Percentiles rank a stretch among this genome's conserved stretches.
Conservation (phyloP, 2,329 filamentous ascomycete genomes). For the Fusarium brevicatenulatum region DNA sequence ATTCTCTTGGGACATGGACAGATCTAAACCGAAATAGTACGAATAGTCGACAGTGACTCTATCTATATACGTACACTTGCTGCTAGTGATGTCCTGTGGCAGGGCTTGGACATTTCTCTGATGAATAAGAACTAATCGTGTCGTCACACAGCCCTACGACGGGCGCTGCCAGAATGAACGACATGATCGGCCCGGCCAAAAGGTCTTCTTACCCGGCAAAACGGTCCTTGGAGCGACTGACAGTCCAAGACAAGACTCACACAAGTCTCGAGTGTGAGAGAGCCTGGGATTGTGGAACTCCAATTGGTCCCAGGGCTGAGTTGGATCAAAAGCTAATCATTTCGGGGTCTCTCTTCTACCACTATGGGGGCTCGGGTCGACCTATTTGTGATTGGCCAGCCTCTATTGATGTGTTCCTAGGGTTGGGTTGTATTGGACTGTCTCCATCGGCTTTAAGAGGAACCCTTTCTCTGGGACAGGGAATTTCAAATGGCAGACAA, state of each 20-base stretch:
- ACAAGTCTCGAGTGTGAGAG: neutral
- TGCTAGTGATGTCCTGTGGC: constrained; percentile 7
- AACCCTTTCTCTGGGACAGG: constrained; percentile 14
- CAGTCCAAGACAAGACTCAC: neutral
- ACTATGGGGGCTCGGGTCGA: constrained; percentile 4
- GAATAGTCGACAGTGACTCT: constrained; percentile 22
- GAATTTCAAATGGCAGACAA: neutral
- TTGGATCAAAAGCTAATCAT: constrained; percentile 18
- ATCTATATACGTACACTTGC: neutral
- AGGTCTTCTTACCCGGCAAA: constrained; percentile 31
- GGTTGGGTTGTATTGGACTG: constrained; percentile 17
- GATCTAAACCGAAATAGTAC: constrained; percentile 22
- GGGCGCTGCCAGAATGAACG: constrained; percentile 30
- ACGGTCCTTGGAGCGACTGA: constrained; percentile 35
- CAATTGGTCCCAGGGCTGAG: constrained; percentile 24
- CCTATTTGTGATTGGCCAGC: constrained; percentile 3
- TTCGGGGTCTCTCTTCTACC: constrained; percentile 9
- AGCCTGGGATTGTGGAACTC: constrained; percentile 28
- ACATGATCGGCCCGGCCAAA: constrained; percentile 39
- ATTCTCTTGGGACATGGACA: neutral
- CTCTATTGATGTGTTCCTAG: constrained; percentile 14
- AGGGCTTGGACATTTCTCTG: constrained; percentile 7
- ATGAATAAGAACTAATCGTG: constrained; percentile 9
- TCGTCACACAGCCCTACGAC: constrained; percentile 49
- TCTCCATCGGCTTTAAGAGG: neutral